phyloP scores from a whole-genome alignment of 257 asterid species.

The Primulina eburnea region DNA sequence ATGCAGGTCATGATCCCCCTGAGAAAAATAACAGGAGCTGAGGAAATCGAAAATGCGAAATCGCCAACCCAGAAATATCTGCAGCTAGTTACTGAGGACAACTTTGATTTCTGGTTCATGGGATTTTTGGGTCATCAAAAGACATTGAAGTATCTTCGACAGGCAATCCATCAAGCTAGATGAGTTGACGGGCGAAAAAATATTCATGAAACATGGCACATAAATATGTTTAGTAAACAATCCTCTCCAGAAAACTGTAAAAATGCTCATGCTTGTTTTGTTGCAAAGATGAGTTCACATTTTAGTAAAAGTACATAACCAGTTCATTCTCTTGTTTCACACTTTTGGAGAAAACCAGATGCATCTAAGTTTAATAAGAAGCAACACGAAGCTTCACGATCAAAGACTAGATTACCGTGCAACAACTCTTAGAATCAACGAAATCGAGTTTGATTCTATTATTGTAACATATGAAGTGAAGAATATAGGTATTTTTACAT shows the following conservation, averaged over 20 bases:
- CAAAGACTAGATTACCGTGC: no score
- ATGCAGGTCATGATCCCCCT: conserved; percentile 39
- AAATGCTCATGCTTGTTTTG: neutral
- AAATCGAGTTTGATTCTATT: no score
- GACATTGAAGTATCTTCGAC: conserved; percentile 35
- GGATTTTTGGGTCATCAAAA: conserved; percentile 45
- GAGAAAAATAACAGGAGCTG: conserved; percentile 29
- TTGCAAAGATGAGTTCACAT: conserved; percentile 11
- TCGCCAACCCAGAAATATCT: conserved; percentile 46
- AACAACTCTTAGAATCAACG: no score
- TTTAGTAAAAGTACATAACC: neutral
- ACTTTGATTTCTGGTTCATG: conserved; percentile 59
- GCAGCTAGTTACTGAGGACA: conserved; percentile 39
- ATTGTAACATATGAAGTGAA: no score
- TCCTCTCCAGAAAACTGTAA: conserved; percentile 3
- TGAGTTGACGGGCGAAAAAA: neutral
- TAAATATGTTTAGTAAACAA: neutral
- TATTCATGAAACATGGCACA: neutral
- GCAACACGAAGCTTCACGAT: neutral
- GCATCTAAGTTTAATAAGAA: neutral
- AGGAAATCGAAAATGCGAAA: conserved; percentile 27
- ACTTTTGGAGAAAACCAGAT: neutral
- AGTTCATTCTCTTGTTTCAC: neutral
- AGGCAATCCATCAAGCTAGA: conserved; percentile 30
- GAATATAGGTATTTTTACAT: no score